Conservation (phyloP, 78 protist species). For the slime mould (Dictyostelium discoideum) region DNA sequence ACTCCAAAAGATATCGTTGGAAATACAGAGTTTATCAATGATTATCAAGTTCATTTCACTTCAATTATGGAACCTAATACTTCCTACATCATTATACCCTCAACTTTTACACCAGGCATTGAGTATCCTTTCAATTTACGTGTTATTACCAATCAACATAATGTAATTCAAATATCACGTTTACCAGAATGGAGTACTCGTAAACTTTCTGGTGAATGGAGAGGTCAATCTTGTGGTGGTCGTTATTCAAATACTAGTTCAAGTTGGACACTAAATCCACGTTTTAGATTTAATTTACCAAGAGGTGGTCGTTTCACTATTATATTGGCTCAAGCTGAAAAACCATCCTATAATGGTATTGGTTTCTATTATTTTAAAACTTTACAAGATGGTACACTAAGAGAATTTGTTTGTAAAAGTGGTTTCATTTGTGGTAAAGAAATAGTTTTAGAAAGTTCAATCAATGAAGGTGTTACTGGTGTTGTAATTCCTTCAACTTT, state of each 20-base stretch:
- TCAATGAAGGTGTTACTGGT: conserved; percentile 33
- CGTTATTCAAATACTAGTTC: conserved; percentile 39
- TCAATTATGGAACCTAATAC: conserved; percentile 23
- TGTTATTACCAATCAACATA: background rate
- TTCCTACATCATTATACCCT: conserved; percentile 35
- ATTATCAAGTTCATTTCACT: conserved; percentile 58
- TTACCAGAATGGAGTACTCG: conserved; percentile 31
- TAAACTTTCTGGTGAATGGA: conserved; percentile 65
- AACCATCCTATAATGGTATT: conserved; percentile 49
- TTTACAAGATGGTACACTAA: conserved; percentile 61
- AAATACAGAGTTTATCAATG: conserved; percentile 79
- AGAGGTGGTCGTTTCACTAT: conserved; percentile 62
- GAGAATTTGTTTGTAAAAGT: conserved; percentile 59
- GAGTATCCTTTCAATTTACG: conserved; percentile 54
- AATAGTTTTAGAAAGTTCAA: conserved; percentile 37
- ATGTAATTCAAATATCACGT: background rate
- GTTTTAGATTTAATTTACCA: conserved; percentile 36
- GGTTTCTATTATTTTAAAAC: conserved; percentile 76
- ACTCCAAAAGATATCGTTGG: conserved; percentile 73
- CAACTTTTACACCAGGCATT: conserved; percentile 46
- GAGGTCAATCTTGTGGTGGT: conserved; percentile 60
- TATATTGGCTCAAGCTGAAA: conserved; percentile 51
- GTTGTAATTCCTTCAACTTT: conserved; percentile 66
- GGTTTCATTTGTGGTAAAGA: conserved; percentile 79
- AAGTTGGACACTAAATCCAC: conserved; percentile 65